Percentiles rank a stretch among this genome's conserved stretches.
phyloP scores from a whole-genome alignment of 805 yeast genomes.

The Soucietia sequanensis region DNA sequence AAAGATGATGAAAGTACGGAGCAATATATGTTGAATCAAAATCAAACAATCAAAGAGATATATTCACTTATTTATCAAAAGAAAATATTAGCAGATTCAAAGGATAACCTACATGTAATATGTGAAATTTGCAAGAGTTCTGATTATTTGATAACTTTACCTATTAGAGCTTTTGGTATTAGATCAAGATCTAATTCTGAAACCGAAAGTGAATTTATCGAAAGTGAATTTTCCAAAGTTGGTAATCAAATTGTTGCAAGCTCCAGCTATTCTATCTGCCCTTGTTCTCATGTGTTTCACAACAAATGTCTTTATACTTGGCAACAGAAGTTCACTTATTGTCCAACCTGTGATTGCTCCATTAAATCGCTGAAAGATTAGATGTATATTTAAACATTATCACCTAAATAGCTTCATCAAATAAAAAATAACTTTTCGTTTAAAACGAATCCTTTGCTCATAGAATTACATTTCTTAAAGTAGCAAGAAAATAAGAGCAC shows the following conservation, averaged over 20 bases:
- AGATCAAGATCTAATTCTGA: too few relatives aligned
- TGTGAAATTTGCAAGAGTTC: background rate
- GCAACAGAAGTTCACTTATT: background rate
- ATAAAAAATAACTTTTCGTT: too few relatives aligned
- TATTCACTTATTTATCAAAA: background rate
- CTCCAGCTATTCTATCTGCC: background rate
- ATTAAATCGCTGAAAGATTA: background rate
- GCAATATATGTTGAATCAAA: background rate
- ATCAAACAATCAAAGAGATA: background rate
- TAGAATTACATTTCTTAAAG: too few relatives aligned
- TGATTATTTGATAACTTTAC: background rate
- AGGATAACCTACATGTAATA: background rate
- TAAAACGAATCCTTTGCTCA: too few relatives aligned
- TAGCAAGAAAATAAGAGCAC: too few relatives aligned
- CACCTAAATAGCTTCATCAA: background rate
- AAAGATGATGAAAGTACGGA: background rate
- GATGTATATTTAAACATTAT: background rate
- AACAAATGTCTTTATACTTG: background rate
- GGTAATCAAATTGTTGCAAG: background rate
- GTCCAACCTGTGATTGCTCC: slow-evolving; percentile 1
- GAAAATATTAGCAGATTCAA: background rate
- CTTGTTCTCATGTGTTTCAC: slow-evolving; percentile 1
- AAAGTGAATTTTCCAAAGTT: background rate
- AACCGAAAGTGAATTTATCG: background rate
- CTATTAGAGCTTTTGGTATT: background rate